A percentile compares a stretch with the other conserved stretches of the same genome.
Conservation (phyloP, 2,329 filamentous ascomycete genomes). For the Hypomyces rosellus region DNA sequence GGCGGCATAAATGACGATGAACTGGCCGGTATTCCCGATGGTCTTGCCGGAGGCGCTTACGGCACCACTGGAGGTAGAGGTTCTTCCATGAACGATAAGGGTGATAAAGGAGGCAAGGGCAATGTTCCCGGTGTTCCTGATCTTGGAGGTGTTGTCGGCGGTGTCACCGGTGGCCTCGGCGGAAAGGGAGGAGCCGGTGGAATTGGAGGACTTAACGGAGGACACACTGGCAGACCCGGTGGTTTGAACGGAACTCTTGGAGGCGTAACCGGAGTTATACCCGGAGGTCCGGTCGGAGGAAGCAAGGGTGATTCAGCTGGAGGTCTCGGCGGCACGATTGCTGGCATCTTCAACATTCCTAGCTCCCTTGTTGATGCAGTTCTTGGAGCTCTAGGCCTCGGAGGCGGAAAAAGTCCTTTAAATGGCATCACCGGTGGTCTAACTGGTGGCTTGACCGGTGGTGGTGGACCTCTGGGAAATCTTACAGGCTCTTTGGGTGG, state of each 20-base stretch:
- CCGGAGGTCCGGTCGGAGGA: too few relatives aligned
- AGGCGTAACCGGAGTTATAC: not conserved
- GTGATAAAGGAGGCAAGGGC: not conserved
- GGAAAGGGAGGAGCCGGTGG: not conserved
- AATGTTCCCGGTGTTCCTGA: not conserved
- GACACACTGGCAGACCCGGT: too few relatives aligned
- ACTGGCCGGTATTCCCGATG: too few relatives aligned
- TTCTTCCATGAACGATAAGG: not conserved
- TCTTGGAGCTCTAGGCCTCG: not conserved
- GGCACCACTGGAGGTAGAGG: not conserved
- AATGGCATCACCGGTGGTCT: not conserved
- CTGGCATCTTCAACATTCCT: not conserved
- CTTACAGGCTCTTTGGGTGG: too few relatives aligned
- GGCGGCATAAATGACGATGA: not conserved
- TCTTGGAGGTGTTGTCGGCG: constrained; percentile 1
- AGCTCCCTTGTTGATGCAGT: not conserved
- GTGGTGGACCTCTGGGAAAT: too few relatives aligned
- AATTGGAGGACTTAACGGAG: too few relatives aligned
- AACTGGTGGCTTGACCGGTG: not conserved
- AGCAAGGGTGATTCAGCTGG: too few relatives aligned
- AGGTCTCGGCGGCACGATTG: not conserved
- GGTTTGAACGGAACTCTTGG: not conserved
- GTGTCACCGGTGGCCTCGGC: not conserved
- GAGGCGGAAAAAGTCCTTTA: not conserved
- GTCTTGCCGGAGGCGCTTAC: too few relatives aligned